Conservation (phyloP, 78 protist species). For the Dictyostelium brefeldianum region DNA sequence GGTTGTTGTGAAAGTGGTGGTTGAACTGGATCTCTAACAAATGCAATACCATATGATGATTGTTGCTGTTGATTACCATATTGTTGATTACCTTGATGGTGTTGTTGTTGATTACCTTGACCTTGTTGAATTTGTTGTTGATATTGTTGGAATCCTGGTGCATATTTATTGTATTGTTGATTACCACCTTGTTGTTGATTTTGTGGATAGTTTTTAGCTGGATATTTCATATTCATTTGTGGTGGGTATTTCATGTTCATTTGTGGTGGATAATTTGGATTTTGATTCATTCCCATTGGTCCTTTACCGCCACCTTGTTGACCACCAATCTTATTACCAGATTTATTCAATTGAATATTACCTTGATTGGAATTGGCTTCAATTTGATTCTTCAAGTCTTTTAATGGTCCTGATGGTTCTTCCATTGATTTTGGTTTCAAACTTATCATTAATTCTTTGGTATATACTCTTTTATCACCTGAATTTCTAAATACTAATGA, state of each 20-base stretch:
- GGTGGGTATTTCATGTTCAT: constrained; percentile 43
- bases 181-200: constrained; percentile 21
- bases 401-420: constrained; percentile 10
- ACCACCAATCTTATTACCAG: constrained; percentile 36
- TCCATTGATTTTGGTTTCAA: constrained; percentile 32
- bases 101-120: constrained; percentile 7
- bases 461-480: constrained; percentile 51
- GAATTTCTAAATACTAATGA: constrained; percentile 28
- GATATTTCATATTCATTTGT: constrained; percentile 14
- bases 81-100: constrained; percentile 15
- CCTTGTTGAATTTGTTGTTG: constrained; percentile 44
- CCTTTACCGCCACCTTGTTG: too few species aligned
- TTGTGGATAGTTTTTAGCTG: not conserved
- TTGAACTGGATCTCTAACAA: not conserved
- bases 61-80: not conserved
- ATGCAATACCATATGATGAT: not conserved
- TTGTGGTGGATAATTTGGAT: constrained; percentile 41
- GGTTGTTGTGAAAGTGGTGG: constrained; percentile 12
- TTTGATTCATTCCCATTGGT: constrained; percentile 18
- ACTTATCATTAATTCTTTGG: constrained; percentile 25
- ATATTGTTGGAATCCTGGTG: constrained; percentile 25
- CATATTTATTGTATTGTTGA: not conserved
- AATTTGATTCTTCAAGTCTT: constrained; percentile 34
- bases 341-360: constrained; percentile 2
- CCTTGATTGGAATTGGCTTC: constrained; percentile 10